Evolutionary conservation across 192 early-diverging fungal genomes (phyloP), one percentile per base, ranked within the genome.

Genomic region (Chytriomyces sp.): DNA sequence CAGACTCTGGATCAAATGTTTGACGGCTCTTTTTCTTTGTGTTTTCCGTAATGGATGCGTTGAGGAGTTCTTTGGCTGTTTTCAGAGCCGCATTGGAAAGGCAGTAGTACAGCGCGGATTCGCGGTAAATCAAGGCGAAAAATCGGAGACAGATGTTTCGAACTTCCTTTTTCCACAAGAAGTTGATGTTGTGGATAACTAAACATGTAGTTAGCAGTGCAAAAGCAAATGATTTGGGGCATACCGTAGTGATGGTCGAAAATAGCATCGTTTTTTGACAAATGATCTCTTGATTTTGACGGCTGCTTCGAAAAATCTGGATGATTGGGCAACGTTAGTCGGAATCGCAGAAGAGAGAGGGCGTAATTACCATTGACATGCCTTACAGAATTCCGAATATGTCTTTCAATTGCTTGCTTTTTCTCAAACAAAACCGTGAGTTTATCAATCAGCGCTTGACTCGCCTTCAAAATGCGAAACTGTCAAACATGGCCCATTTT

Each of bases 151-250:
- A 72, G 45, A 91, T 84, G 78, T 97, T 95, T 35, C 96, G 89
- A 9, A 97, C 89, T 44, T 89, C 86, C 53, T 88, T 89, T 64
- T 94, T 97, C 94, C 94, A 97, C 18, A 96, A 85, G 49, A 94
- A 80, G 61, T 92, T 87, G 2, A 94, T 86, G 64, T 94, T 96
- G 82, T 97, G 95, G 8, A 78, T 61, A n/a, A 78, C 71, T 73
- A 46, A 45, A 67, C 10, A 67, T 4, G 65, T 35, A 43, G 28
- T 67, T 8, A 45, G 44, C 6, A 8, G 11, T 10, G 26, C 16
- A 26, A 64, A 64, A 26, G 26, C 13, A 64, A 16, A 91, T 84
- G 77, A 92, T 89, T 45, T 90, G 84, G 75, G 18, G 23, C 28
- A 49, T 60, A 65, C 75, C 64, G 63, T 75, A 75, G 44, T 63